Conservation (phyloP, 305 asterid genomes). For the Andrographis paniculata region DNA sequence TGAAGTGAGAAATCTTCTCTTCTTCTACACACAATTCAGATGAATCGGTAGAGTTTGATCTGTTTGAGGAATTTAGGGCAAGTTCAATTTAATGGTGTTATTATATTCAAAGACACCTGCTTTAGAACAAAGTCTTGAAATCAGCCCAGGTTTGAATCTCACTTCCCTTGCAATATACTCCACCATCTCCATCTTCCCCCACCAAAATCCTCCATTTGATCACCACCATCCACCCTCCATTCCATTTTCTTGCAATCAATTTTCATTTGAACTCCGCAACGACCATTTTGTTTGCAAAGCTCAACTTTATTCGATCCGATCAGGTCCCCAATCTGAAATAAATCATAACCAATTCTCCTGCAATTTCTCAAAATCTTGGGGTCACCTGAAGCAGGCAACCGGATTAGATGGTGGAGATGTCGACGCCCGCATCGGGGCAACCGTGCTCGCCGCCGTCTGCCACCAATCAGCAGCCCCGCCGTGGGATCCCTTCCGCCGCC, state of each 20-base stretch:
- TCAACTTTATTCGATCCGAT: neutral
- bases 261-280: slow-evolving; percentile 1
- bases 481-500: slow-evolving; percentile 37
- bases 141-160: slow-evolving; percentile 10
- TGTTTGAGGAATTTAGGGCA: too few species aligned
- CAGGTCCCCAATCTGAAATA: neutral
- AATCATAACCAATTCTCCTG: slow-evolving; percentile 2
- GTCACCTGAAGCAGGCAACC: neutral
- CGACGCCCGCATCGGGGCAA: slow-evolving; percentile 18
- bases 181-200: slow-evolving; percentile 19
- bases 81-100: too few species aligned
- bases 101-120: too few species aligned
- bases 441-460: slow-evolving; percentile 2
- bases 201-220: slow-evolving; percentile 10
- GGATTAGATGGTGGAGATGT: slow-evolving; percentile 38
- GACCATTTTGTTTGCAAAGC: neutral
- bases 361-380: slow-evolving; percentile 1
- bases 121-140: too few species aligned
- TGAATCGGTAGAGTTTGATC: too few species aligned
- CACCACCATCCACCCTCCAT: slow-evolving; percentile 22
- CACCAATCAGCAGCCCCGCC: slow-evolving; percentile 26
- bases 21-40: too few species aligned
- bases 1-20: too few species aligned
- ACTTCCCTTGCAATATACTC: slow-evolving; percentile 30
- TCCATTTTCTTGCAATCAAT: slow-evolving; percentile 3